A percentile compares a stretch with the other conserved stretches of the same genome.
phyloP scores from a whole-genome alignment of 2,329 filamentous ascomycete species.

The Ascosphaera aggregata region DNA sequence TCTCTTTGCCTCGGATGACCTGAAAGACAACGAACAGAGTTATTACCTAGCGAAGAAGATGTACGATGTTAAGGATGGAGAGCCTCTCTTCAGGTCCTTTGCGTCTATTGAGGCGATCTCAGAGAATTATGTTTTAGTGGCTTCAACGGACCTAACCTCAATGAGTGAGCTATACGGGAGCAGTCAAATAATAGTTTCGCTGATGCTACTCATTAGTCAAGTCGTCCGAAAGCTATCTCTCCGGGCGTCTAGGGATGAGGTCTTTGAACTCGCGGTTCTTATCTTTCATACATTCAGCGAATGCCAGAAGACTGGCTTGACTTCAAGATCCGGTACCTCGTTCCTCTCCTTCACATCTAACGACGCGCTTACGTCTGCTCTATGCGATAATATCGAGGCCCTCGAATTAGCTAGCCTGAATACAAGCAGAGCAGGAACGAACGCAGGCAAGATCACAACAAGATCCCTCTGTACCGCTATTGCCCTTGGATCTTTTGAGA shows the following conservation, averaged over 20 bases:
- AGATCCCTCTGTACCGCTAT: background rate
- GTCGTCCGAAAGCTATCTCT: background rate
- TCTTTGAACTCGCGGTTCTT: background rate
- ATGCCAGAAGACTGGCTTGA: background rate
- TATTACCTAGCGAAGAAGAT: background rate
- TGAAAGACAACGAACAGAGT: background rate
- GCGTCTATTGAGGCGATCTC: background rate
- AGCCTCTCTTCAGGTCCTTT: background rate
- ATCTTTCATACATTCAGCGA: background rate
- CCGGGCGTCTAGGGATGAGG: background rate
- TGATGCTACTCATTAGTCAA: background rate
- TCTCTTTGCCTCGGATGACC: background rate
- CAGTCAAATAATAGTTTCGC: background rate
- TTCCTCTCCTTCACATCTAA: background rate
- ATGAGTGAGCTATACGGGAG: background rate
- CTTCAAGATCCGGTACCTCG: background rate
- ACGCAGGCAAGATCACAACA: background rate
- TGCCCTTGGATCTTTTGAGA: background rate
- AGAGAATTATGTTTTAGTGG: background rate
- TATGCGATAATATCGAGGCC: background rate
- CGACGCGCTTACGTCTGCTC: background rate
- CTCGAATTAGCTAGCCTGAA: background rate
- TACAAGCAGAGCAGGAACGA: background rate
- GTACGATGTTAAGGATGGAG: background rate
- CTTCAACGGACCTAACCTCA: background rate